Evolutionary conservation across 1,284 basidiomycete species (phyloP), one percentile per base, ranked within the genome.

Genomic region (Boletus sp.): DNA sequence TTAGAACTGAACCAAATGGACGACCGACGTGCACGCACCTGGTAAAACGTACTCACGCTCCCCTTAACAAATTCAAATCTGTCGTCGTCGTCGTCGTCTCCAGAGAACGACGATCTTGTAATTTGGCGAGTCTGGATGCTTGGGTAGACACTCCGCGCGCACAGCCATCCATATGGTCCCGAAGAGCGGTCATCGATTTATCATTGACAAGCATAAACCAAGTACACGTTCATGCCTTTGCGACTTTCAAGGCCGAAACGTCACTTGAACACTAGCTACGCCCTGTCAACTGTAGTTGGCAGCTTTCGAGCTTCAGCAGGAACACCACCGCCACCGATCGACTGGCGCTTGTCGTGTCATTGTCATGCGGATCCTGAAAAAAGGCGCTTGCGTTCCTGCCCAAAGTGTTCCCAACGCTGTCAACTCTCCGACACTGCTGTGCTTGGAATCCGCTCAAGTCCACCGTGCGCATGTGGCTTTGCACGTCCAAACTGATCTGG

Each of bases 261-360:
- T 53, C 54, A 32, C 4, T 17, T 23, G 27, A 14, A 39, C 35
- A 17, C 30, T 27, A 41, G n/a, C 19, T 13, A 25, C 20, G 30
- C 30, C 27, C 22, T 26, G 35, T 36, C 45, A 6, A 33, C 38
- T 30, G 23, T 5, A 7, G 27, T 17, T 46, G 41, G 37, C 55
- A 48, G 30, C 16, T 42, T 32, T 48, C 39, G 22, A 32, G 25
- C 17, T 41, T 40, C 34, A 41, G 30, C 23, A 20, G 44, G n/a
- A 34, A 2, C 40, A 47, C 38, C 27, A 25, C 36, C 33, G 47
- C 40, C 53, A 57, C 10, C 19, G 36, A 41, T 46, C 42, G 22
- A 42, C 41, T 35, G 40, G 29, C 35, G 14, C 10, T 19, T 45
- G 44, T 58, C 57, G 12, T 34, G 33, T 34, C 33, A 34, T 44